These are phyloP conservation scores for Sarcomyxa edulis DNA, from an alignment of 768 basidiomycete genomes.

Conservation along the genomic window DNA sequence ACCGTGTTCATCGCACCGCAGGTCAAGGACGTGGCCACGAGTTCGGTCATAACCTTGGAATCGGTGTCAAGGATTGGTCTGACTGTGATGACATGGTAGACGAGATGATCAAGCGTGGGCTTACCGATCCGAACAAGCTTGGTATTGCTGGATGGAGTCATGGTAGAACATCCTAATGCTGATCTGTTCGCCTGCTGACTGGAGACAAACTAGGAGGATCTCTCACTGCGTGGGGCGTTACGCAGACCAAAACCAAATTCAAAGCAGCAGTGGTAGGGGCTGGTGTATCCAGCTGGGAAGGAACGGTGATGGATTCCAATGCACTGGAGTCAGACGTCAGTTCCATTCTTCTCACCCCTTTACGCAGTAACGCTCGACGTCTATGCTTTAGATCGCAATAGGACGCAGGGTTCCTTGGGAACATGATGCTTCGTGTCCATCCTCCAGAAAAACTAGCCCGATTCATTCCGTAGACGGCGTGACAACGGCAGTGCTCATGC, in stretches of 20 bases:
- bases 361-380: conserved; percentile 4
- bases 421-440: conserved; percentile 11
- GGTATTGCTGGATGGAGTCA: conserved; percentile 33
- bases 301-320: conserved; percentile 29
- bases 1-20: conserved; percentile 6
- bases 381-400: conserved; percentile 19
- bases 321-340: conserved; percentile 29
- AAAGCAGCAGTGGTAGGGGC: conserved; percentile 30
- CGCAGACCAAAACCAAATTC: conserved; percentile 26
- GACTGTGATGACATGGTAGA: conserved; percentile 34
- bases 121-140: conserved; percentile 23
- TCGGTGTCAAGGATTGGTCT: conserved; percentile 24
- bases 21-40: conserved; percentile 28
- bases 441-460: conserved; percentile 21
- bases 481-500: conserved; percentile 38
- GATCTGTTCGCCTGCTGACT: neutral
- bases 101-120: conserved; percentile 23
- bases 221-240: conserved; percentile 30
- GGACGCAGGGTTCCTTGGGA: conserved; percentile 27
- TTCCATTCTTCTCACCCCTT: neutral
- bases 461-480: conserved; percentile 33
- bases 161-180: too few relatives aligned
- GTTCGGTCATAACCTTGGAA: conserved; percentile 24
- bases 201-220: conserved; percentile 27
- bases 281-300: conserved; percentile 29